phyloP scores from a whole-genome alignment of 208 protist genomes.

The Trypanosoma platydactyli region DNA sequence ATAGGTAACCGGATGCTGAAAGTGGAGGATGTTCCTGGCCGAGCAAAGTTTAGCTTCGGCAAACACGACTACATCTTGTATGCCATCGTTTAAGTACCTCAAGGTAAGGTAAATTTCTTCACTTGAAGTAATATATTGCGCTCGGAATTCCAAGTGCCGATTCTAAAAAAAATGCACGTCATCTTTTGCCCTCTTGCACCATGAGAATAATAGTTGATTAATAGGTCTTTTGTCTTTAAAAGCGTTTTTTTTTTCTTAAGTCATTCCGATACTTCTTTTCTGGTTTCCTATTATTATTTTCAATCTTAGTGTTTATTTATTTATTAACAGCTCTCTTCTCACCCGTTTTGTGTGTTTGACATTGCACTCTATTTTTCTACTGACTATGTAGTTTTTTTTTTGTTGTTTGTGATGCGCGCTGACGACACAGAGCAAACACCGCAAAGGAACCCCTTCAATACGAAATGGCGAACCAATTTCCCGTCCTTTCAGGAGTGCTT shows the following conservation, averaged over 20 bases:
- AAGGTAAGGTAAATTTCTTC: conserved; percentile 6
- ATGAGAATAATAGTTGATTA: conserved; percentile 3
- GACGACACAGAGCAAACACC: background rate
- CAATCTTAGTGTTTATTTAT: no score
- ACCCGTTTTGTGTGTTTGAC: no score
- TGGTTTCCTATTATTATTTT: no score
- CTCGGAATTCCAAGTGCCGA: background rate
- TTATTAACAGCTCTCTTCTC: no score
- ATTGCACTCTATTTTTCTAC: background rate
- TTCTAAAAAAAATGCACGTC: background rate
- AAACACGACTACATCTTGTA: conserved; percentile 28
- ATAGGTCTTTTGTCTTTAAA: background rate
- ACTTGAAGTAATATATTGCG: background rate
- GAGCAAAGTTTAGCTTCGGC: conserved; percentile 7
- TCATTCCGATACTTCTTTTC: background rate
- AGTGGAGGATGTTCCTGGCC: background rate
- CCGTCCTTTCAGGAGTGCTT: conserved; percentile 28
- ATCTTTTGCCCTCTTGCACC: conserved; percentile 10
- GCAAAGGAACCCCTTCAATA: conserved; percentile 26
- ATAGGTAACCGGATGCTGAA: no score
- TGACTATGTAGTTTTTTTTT: background rate
- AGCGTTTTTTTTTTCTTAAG: background rate
- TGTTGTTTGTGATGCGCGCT: background rate
- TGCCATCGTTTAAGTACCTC: conserved; percentile 1
- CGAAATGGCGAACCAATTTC: conserved; percentile 19